Conservation (phyloP, 257 asterid species). For the Lycium barbarum region DNA sequence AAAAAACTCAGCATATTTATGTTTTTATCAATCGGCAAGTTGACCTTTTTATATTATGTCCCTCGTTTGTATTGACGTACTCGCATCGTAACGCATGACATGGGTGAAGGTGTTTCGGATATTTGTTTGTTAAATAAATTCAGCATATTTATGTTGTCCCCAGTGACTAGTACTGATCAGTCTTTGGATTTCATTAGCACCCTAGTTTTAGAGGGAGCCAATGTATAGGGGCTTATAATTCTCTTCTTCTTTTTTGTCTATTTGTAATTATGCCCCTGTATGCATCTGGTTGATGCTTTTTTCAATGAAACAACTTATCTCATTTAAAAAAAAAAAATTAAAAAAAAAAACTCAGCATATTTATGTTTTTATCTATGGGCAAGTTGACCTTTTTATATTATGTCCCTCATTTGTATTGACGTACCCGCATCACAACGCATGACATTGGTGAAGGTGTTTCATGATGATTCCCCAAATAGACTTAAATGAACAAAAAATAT, state of each 20-base stretch:
- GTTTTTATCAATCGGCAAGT: not conserved
- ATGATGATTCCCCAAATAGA: not conserved
- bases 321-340: too few relatives aligned
- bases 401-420: not conserved
- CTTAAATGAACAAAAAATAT: not conserved
- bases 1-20: not conserved
- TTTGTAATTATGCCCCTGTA: too few relatives aligned
- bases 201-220: too few relatives aligned
- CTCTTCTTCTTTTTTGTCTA: too few relatives aligned
- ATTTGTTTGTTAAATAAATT: not conserved
- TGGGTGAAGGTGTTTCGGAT: slow-evolving; percentile 19
- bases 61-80: not conserved
- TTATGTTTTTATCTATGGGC: not conserved
- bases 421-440: not conserved
- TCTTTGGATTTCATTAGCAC: too few relatives aligned
- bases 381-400: not conserved
- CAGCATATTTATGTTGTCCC: too few relatives aligned
- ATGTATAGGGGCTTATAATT: too few relatives aligned
- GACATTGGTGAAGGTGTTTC: slow-evolving; percentile 7
- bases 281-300: too few relatives aligned
- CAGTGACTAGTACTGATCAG: too few relatives aligned
- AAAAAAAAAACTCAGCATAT: too few relatives aligned
- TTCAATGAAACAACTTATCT: too few relatives aligned
- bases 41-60: not conserved
- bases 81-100: not conserved